phyloP scores from a whole-genome alignment of 192 early-diverging fungal genomes.

The Allomyces macrogynus region DNA sequence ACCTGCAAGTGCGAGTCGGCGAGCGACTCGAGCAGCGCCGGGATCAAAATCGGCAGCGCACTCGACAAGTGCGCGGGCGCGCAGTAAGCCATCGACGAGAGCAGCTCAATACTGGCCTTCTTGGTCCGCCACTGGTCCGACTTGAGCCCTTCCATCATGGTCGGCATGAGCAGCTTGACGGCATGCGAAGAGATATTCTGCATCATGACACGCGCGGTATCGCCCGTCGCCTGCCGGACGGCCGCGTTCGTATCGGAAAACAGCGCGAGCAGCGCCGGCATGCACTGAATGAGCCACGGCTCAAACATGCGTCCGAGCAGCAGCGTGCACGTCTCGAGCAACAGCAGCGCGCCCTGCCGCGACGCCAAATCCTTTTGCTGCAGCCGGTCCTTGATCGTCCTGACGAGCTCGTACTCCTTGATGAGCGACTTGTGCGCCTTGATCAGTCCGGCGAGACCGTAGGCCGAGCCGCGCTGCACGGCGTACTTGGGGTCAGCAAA shows the following conservation, averaged over 20 bases:
- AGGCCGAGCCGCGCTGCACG: constrained; percentile 77
- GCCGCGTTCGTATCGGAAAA: constrained; percentile 65
- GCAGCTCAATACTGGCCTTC: constrained; percentile 80
- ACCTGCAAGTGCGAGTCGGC: constrained; percentile 86
- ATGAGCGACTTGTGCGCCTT: constrained; percentile 59
- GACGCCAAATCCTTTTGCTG: constrained; percentile 55
- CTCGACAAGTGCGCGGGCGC: constrained; percentile 86
- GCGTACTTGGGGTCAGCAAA: constrained; percentile 63
- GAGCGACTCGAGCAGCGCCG: constrained; percentile 74
- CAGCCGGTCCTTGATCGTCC: constrained; percentile 52
- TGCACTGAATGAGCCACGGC: constrained; percentile 85
- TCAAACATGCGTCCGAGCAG: constrained; percentile 84
- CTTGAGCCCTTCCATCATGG: constrained; percentile 64
- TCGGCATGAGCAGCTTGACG: constrained; percentile 88
- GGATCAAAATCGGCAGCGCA: constrained; percentile 76
- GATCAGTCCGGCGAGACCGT: constrained; percentile 81
- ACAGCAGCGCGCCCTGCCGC: constrained; percentile 86
- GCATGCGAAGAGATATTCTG: constrained; percentile 80
- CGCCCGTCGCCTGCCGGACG: constrained; percentile 78
- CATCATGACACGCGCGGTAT: constrained; percentile 85
- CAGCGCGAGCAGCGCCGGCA: constrained; percentile 67
- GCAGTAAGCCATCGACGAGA: constrained; percentile 86
- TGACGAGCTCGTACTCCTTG: constrained; percentile 66
- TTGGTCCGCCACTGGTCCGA: constrained; percentile 94
- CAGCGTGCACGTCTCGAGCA: constrained; percentile 69